A percentile compares a stretch with the other conserved stretches of the same genome.
Evolutionary conservation across 345 rosid genomes (phyloP).

Genomic region (Raphanus raphanistrum): DNA sequence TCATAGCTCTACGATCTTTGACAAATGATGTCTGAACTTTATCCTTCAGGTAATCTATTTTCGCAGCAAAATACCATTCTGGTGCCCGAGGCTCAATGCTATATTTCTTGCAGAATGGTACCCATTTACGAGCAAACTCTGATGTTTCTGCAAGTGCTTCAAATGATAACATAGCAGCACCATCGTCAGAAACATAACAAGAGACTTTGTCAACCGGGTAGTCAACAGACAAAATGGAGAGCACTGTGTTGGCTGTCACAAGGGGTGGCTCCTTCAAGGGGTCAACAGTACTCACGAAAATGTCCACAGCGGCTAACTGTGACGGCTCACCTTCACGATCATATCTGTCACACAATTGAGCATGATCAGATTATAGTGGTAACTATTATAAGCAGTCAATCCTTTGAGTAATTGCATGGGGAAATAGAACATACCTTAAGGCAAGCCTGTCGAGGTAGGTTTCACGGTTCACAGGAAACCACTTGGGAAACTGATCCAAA

Average conservation of each 20-base stretch:
- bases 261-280: conserved; percentile 97
- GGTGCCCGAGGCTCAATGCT: conserved; percentile 94
- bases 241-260: conserved; percentile 90
- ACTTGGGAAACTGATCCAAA: conserved; percentile 93
- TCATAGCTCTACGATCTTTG: conserved; percentile 97
- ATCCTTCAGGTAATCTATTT: conserved; percentile 89
- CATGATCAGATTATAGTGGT: conserved; percentile 1
- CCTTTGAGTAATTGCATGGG: neutral
- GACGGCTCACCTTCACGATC: conserved; percentile 93
- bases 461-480: conserved; percentile 93
- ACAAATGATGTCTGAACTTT: conserved; percentile 93
- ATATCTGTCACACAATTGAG: conserved; percentile 51
- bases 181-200: conserved; percentile 93
- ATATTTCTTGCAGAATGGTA: conserved; percentile 84
- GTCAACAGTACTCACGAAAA: conserved; percentile 96
- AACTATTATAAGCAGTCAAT: conserved; percentile 1
- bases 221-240: conserved; percentile 90
- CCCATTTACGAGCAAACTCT: conserved; percentile 95
- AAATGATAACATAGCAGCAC: conserved; percentile 93
- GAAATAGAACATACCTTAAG: conserved; percentile 54
- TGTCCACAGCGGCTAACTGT: conserved; percentile 86
- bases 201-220: conserved; percentile 95
- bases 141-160: conserved; percentile 90
- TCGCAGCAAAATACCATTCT: conserved; percentile 84
- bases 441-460: conserved; percentile 95